A percentile compares a stretch with the other conserved stretches of the same genome.
phyloP scores from a whole-genome alignment of 352 stramenopile genomes.

The Phytopythium sindhum region DNA sequence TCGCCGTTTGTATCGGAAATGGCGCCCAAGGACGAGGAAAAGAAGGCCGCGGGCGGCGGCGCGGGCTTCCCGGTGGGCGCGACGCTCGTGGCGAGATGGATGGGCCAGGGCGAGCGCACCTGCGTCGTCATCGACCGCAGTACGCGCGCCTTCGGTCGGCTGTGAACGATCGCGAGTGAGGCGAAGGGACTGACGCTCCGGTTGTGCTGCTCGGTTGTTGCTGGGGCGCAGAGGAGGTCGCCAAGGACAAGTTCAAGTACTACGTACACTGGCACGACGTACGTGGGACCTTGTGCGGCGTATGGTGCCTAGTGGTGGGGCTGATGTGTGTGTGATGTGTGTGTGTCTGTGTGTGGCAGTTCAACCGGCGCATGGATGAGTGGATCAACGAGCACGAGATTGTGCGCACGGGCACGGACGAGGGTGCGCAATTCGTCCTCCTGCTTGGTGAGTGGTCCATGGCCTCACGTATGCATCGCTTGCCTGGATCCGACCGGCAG shows the following conservation, averaged over 20 bases:
- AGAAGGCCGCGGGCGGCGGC: slow-evolving; percentile 12
- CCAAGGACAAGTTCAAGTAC: slow-evolving; percentile 73
- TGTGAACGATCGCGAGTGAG: background rate
- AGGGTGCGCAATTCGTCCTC: slow-evolving; percentile 17
- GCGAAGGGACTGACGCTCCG: background rate
- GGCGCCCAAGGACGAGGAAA: slow-evolving; percentile 7
- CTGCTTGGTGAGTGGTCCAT: background rate
- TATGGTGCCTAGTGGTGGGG: background rate
- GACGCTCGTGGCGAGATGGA: slow-evolving; percentile 66
- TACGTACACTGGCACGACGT: slow-evolving; percentile 87
- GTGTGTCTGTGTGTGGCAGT: slow-evolving; percentile 28
- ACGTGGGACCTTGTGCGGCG: too few species aligned
- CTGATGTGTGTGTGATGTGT: background rate
- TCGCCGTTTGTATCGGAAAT: too few species aligned
- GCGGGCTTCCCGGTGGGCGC: slow-evolving; percentile 50
- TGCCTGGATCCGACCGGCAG: slow-evolving; percentile 8
- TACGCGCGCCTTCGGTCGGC: slow-evolving; percentile 20
- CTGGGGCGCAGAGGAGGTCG: slow-evolving; percentile 32
- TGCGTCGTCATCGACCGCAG: slow-evolving; percentile 80
- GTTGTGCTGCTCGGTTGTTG: slow-evolving; percentile 2
- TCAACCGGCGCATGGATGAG: slow-evolving; percentile 87
- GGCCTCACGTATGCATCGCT: too few species aligned
- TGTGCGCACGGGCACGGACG: slow-evolving; percentile 64
- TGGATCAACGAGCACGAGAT: slow-evolving; percentile 86
- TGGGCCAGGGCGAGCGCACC: slow-evolving; percentile 74